These are phyloP conservation scores for Garcia nutans DNA, from an alignment of 345 rosid genomes.

Conservation along the genomic window DNA sequence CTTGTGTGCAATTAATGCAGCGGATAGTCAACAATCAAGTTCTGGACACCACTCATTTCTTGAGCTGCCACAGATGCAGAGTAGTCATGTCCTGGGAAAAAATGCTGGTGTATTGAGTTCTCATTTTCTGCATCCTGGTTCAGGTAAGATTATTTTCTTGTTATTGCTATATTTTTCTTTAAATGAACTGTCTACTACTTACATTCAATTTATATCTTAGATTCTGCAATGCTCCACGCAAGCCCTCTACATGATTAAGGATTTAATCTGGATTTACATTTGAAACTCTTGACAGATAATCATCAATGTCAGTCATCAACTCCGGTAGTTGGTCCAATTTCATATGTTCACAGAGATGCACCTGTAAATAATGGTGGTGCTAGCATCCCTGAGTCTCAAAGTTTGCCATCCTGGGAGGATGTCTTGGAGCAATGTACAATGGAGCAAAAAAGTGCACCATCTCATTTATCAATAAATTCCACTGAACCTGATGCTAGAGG, in stretches of 20 bases:
- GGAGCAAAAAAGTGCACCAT: conserved; percentile 39
- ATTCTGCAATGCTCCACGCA: background rate
- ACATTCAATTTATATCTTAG: background rate
- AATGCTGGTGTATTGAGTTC: conserved; percentile 30
- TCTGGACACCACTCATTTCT: conserved; percentile 35
- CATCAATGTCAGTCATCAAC: conserved; percentile 35
- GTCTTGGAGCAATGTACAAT: conserved; percentile 46
- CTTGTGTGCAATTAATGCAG: conserved; percentile 44
- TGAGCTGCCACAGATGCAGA: conserved; percentile 43
- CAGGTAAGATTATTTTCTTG: conserved; percentile 27
- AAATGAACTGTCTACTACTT: background rate
- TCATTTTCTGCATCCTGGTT: conserved; percentile 27
- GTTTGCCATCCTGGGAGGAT: conserved; percentile 65
- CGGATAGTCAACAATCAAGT: conserved; percentile 62
- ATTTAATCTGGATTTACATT: conserved; percentile 21
- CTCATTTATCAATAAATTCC: conserved; percentile 34
- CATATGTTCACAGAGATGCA: conserved; percentile 40
- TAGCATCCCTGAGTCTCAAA: conserved; percentile 42
- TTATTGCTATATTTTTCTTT: background rate
- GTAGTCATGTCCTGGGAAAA: conserved; percentile 28
- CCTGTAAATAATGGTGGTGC: conserved; percentile 27
- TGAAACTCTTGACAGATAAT: conserved; percentile 34
- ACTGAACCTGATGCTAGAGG: conserved; percentile 27
- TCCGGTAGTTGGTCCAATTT: conserved; percentile 29
- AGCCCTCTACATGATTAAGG: conserved; percentile 11